Evolutionary conservation across 2,329 filamentous ascomycete genomes (phyloP), one percentile per base, ranked within the genome.

Genomic region (Amylocarpus encephaloides): DNA sequence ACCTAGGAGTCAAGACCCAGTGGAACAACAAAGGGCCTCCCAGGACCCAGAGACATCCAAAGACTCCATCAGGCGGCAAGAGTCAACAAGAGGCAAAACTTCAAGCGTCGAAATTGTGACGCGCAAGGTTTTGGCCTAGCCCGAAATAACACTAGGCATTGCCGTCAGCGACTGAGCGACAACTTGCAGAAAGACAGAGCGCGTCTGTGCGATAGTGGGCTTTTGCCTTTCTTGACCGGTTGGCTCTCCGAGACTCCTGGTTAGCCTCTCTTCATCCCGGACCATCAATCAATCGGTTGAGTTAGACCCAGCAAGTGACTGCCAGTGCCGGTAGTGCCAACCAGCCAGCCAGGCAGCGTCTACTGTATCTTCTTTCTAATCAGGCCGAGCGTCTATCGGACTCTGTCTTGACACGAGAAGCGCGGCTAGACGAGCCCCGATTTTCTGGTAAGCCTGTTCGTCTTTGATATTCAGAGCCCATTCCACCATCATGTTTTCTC

Each of bases 391-490:
- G 48, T 54, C 50, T 45, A 32, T 53, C 49, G 52, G 39, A 45
- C 38, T 48, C 50, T 46, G 41, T 49, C 50, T 52, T 54, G 49
- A 60, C 52, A 45, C 46, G 50, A 55, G 41, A 55, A 55, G 52
- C 48, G 49, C 51, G 30, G 29, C 34, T 36, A 36, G 34, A 32
- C 39, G 48, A 26, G 45, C 45, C 46, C 49, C 48, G 40, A 46
- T 48, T 49, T 43, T 52, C 49, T 34, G 39, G n/a, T 13, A 16
- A 12, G 26, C 29, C 48, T 36, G 55, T 58, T 53, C 46, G 55
- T 49, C 41, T 49, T 34, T 42, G 33, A 47, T 56, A 52, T 53
- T 50, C 53, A 45, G 46, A 39, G 43, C 39, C 36, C 49, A 41
- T 41, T 45, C 47, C 48, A 34, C 49, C 46, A 41, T 43, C 38